These are phyloP conservation scores for Ceratocystis cacaofunesta DNA, from an alignment of 2,329 filamentous ascomycete species.

Conservation along the genomic window DNA sequence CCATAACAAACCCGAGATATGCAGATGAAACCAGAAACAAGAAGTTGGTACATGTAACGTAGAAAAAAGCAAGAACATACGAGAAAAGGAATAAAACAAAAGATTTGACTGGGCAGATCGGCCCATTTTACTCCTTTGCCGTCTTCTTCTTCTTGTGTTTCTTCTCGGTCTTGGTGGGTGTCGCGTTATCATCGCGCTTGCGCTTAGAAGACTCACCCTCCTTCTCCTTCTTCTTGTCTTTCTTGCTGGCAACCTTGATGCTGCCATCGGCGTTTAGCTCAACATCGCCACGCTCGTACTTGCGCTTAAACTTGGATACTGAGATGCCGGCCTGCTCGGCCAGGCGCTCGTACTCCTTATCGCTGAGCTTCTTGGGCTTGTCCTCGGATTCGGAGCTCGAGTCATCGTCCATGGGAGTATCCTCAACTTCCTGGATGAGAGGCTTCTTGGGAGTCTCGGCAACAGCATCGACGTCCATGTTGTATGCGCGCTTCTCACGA, in stretches of 20 bases:
- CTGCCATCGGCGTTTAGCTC: constrained; percentile 49
- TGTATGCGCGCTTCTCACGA: constrained; percentile 89
- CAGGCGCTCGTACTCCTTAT: constrained; percentile 32
- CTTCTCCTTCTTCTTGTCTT: constrained; percentile 58
- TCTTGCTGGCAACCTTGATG: constrained; percentile 56
- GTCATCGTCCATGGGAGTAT: constrained; percentile 25
- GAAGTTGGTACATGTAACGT: constrained; percentile 15
- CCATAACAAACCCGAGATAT: constrained; percentile 16
- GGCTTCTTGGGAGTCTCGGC: constrained; percentile 29
- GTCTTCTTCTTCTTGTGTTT: constrained; percentile 36
- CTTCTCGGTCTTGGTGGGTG: constrained; percentile 41
- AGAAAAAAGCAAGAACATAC: constrained; percentile 10
- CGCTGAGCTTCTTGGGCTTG: constrained; percentile 20
- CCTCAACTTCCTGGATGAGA: constrained; percentile 36
- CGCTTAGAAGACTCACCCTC: constrained; percentile 34
- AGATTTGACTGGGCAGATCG: neutral
- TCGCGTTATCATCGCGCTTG: constrained; percentile 44
- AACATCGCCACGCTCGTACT: constrained; percentile 63
- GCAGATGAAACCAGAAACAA: constrained; percentile 17
- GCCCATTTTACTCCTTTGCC: constrained; percentile 14
- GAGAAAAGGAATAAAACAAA: constrained; percentile 7
- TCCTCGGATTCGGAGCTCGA: constrained; percentile 26
- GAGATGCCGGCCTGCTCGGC: constrained; percentile 55
- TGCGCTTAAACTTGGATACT: constrained; percentile 62
- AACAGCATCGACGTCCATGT: constrained; percentile 80